Base-by-base conservation (phyloP, 768 basidiomycete species). In the Mycena epipterygia region DNA sequence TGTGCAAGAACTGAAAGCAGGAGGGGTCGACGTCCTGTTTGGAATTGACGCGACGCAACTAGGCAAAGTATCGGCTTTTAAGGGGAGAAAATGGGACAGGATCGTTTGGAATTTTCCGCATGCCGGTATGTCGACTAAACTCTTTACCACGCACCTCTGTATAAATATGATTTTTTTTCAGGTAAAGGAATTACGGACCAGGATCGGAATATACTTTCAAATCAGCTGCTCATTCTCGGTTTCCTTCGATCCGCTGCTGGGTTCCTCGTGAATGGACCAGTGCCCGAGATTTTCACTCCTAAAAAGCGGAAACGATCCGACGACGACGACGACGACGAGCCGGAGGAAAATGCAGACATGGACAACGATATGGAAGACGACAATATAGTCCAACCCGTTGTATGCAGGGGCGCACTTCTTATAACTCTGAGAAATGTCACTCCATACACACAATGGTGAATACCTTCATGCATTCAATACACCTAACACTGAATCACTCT, bases 91-190 rank as follows among this genome's bases (percentile, higher is more conserved):
- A 63, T 93, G 93, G 88, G 92, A 95, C 80, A 89, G 88, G 70
- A 88, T 98, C 65, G 89, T 95, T 9, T 98, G 95, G 92, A 98
- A 99, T 79, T 99, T 98, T 78, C 97, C 97, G 67, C 97, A 99
- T 83, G 93, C 93, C 76, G 97, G 97, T 95, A 76, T 56, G 65
- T 12, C n/a, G 62, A 32, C 25, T 61, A 3, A 16, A 25, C 48
- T 27, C 48, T 5, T 25, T 49, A 0, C 57, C 42, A 27, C n/a
- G 29, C 35, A 41, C 65, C 3, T 52, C 30, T 21, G 41, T 48
- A 2, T 6, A 19, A n/a, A 65, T 44, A 67, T 25, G 27, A 68
- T 51, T 25, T 65, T 42, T 58, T 70, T 41, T 46, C 76, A 95
- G 93, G 94, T 29, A 95, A 90, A 77, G 95, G 97, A 3, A 96